These are phyloP conservation scores for Podospora pseudopauciseta DNA, from an alignment of 495 filamentous ascomycete genomes.

Conservation along the genomic window DNA sequence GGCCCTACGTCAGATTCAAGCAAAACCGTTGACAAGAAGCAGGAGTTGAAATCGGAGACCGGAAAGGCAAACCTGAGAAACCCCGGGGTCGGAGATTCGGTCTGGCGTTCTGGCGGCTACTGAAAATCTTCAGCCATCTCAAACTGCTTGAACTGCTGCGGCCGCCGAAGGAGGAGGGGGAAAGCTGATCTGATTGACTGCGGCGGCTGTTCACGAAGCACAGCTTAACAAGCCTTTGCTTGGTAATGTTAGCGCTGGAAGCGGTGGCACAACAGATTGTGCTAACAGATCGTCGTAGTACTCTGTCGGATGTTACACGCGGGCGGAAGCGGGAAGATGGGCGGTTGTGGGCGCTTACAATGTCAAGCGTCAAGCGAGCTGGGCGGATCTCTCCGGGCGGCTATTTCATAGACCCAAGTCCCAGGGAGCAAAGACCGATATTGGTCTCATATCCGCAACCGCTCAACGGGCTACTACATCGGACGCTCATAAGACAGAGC, in stretches of 20 bases:
- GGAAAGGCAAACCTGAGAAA: not conserved
- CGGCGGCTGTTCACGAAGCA: conserved; percentile 1
- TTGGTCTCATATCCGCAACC: conserved; percentile 10
- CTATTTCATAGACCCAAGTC: conserved; percentile 2
- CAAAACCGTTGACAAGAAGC: not conserved
- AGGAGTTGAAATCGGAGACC: not conserved
- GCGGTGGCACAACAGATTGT: conserved; percentile 3
- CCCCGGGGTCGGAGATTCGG: conserved; percentile 1
- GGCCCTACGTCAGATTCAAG: not conserved
- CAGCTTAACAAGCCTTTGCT: not conserved
- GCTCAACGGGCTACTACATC: conserved; percentile 17
- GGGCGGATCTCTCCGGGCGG: conserved; percentile 9
- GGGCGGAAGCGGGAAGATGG: not conserved
- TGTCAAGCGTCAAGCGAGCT: not conserved
- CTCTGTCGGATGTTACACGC: not conserved
- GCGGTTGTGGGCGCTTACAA: not conserved
- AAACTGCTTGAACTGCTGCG: not conserved
- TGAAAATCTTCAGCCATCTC: conserved; percentile 5
- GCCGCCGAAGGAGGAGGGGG: not conserved
- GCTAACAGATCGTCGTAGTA: not conserved
- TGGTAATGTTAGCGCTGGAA: not conserved
- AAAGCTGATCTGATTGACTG: not conserved
- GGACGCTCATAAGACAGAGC: conserved; percentile 23
- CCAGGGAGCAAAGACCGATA: not conserved
- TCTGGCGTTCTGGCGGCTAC: conserved; percentile 1